These are phyloP conservation scores for Stevia rebaudiana DNA, from an alignment of 140 eudicot species.

Conservation along the genomic window DNA sequence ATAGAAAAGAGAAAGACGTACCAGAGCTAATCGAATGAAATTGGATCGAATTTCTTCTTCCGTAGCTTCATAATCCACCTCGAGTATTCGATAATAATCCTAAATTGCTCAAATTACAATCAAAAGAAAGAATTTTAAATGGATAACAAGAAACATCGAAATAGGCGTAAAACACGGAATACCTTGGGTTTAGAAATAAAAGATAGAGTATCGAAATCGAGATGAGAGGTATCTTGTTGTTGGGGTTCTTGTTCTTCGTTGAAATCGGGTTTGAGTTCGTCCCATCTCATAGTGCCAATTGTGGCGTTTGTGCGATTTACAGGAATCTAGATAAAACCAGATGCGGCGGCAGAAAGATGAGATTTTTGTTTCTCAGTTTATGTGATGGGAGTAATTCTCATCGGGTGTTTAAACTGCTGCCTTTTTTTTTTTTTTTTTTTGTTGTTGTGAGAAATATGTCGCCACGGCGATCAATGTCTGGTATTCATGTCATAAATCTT, in stretches of 20 bases:
- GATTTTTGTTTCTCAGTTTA: too few relatives aligned
- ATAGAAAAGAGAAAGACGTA: slow-evolving; percentile 19
- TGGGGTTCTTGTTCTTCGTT: slow-evolving; percentile 28
- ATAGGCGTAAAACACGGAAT: background rate
- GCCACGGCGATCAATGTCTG: too few relatives aligned
- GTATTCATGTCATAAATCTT: too few relatives aligned
- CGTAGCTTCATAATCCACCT: slow-evolving; percentile 85
- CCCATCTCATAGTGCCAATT: slow-evolving; percentile 49
- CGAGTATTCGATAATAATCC: slow-evolving; percentile 77
- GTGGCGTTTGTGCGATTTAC: too few relatives aligned
- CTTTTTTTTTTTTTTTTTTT: too few relatives aligned
- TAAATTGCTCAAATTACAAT: slow-evolving; percentile 13
- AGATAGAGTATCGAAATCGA: slow-evolving; percentile 55
- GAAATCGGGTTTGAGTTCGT: slow-evolving; percentile 37
- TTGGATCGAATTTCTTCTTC: slow-evolving; percentile 83
- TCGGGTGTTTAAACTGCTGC: too few relatives aligned
- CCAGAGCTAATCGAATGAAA: slow-evolving; percentile 88
- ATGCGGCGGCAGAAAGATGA: too few relatives aligned
- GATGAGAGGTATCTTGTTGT: slow-evolving; percentile 28
- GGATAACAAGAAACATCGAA: background rate
- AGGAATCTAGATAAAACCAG: too few relatives aligned
- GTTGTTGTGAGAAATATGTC: too few relatives aligned
- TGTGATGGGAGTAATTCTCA: too few relatives aligned
- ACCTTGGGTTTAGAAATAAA: slow-evolving; percentile 74
- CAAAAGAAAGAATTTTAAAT: background rate